phyloP scores from a whole-genome alignment of 1,284 basidiomycete genomes.

The Prillingera fragicola region DNA sequence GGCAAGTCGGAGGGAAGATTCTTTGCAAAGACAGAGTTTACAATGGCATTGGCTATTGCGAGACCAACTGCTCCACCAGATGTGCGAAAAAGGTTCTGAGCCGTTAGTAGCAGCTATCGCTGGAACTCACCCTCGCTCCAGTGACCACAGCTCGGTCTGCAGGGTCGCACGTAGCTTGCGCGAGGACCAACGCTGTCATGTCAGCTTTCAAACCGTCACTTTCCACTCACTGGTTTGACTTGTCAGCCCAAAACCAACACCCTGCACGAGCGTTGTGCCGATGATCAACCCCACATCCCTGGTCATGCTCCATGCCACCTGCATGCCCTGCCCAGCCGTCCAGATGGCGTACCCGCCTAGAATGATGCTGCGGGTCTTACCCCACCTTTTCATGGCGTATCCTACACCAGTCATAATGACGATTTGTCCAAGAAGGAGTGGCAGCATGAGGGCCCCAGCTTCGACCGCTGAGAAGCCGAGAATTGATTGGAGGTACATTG shows the following conservation, averaged over 20 bases:
- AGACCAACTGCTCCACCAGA: conserved; percentile 27
- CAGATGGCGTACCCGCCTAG: conserved; percentile 26
- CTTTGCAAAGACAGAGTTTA: conserved; percentile 20
- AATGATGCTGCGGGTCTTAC: conserved; percentile 19
- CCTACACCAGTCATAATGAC: conserved; percentile 26
- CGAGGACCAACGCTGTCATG: conserved; percentile 29
- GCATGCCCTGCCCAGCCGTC: conserved; percentile 24
- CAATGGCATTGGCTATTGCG: conserved; percentile 20
- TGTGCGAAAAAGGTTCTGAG: conserved; percentile 9
- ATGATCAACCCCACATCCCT: conserved; percentile 20
- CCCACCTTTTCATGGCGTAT: conserved; percentile 26
- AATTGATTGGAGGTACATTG: conserved; percentile 34
- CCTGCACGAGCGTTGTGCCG: conserved; percentile 25
- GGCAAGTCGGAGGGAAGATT: conserved; percentile 14
- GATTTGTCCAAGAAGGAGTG: conserved; percentile 30
- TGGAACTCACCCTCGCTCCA: conserved; percentile 22
- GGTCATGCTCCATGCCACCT: conserved; percentile 17
- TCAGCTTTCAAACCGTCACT: background rate
- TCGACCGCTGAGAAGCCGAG: conserved; percentile 16
- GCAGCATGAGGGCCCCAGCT: conserved; percentile 29
- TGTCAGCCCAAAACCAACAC: conserved; percentile 32
- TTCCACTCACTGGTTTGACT: conserved; percentile 24
- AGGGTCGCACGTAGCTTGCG: conserved; percentile 26
- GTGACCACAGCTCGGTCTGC: conserved; percentile 31
- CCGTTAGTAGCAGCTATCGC: background rate